A percentile compares a stretch with the other conserved stretches of the same genome.
Conservation (phyloP, 495 filamentous ascomycete species). For the Hypoxylon subgilvum region DNA sequence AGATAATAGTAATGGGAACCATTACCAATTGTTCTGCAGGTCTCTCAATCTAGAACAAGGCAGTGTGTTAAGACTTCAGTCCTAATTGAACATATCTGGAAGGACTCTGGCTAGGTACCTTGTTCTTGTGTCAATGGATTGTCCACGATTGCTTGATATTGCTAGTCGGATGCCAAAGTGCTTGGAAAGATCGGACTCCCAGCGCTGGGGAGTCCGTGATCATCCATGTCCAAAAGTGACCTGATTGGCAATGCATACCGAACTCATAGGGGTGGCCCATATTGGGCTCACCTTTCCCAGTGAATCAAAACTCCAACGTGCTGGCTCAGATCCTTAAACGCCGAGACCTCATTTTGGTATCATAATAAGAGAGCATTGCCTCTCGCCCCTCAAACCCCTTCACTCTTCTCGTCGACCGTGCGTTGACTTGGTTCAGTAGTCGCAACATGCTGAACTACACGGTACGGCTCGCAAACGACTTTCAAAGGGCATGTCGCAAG, state of each 20-base stretch:
- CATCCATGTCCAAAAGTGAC: slow-evolving; percentile 12
- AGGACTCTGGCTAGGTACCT: too few relatives aligned
- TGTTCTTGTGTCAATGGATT: too few relatives aligned
- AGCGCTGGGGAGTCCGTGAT: slow-evolving; percentile 7
- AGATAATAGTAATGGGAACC: slow-evolving; percentile 7
- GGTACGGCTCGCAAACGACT: slow-evolving; percentile 11
- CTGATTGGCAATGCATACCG: slow-evolving; percentile 17
- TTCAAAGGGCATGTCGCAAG: not conserved
- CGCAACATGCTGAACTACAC: not conserved
- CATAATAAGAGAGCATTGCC: slow-evolving; percentile 20
- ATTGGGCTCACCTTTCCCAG: slow-evolving; percentile 2
- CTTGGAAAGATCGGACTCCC: not conserved
- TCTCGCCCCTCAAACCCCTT: slow-evolving; percentile 1
- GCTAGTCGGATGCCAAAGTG: not conserved
- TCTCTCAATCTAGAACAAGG: slow-evolving; percentile 3
- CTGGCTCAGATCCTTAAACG: slow-evolving; percentile 34
- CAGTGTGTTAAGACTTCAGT: slow-evolving; percentile 1
- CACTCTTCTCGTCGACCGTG: slow-evolving; percentile 17
- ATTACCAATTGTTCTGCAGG: not conserved
- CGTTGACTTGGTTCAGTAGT: not conserved
- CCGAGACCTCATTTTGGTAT: slow-evolving; percentile 32
- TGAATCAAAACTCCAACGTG: slow-evolving; percentile 28
- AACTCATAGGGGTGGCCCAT: slow-evolving; percentile 9
- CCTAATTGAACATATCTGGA: slow-evolving; percentile 18
- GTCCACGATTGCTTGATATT: not conserved